Percentiles rank a stretch among this genome's conserved stretches.
Evolutionary conservation across 208 protist species (phyloP).

Genomic region (Trypanosoma brucei): DNA sequence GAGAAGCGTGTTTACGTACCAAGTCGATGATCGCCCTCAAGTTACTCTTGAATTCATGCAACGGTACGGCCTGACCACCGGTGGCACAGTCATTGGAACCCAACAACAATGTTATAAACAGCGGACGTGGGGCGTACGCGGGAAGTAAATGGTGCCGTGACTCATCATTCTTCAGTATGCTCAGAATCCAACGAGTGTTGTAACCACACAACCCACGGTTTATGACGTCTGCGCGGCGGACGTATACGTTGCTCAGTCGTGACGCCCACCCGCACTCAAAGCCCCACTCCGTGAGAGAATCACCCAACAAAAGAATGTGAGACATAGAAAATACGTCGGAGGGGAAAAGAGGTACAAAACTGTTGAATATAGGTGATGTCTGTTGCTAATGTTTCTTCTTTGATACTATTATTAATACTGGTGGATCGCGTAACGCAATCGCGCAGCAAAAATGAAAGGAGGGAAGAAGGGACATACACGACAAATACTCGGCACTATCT

Average conservation of each 20-base stretch:
- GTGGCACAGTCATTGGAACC: constrained; percentile 36
- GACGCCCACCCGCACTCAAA: constrained; percentile 35
- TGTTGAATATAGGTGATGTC: not conserved
- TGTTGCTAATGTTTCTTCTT: too few species aligned
- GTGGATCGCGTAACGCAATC: too few species aligned
- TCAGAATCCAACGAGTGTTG: constrained; percentile 49
- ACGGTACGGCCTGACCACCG: constrained; percentile 23
- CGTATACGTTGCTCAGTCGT: constrained; percentile 32
- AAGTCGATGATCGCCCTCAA: constrained; percentile 30
- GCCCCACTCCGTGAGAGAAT: constrained; percentile 49
- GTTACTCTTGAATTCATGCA: constrained; percentile 32
- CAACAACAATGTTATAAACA: constrained; percentile 52
- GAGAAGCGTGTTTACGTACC: constrained; percentile 21
- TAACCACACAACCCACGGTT: constrained; percentile 65
- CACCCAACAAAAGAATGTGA: constrained; percentile 39
- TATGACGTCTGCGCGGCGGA: constrained; percentile 41
- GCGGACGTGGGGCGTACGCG: constrained; percentile 15
- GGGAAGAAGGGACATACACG: too few species aligned
- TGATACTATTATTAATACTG: too few species aligned
- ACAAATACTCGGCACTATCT: too few species aligned
- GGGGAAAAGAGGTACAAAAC: not conserved
- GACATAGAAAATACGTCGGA: constrained; percentile 10
- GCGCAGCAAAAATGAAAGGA: too few species aligned
- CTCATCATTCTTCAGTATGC: constrained; percentile 25
- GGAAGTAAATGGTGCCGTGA: constrained; percentile 23